A percentile compares a stretch with the other conserved stretches of the same genome.
phyloP scores from a whole-genome alignment of 148 eudicot species.

The Rhododendron mucronatum region DNA sequence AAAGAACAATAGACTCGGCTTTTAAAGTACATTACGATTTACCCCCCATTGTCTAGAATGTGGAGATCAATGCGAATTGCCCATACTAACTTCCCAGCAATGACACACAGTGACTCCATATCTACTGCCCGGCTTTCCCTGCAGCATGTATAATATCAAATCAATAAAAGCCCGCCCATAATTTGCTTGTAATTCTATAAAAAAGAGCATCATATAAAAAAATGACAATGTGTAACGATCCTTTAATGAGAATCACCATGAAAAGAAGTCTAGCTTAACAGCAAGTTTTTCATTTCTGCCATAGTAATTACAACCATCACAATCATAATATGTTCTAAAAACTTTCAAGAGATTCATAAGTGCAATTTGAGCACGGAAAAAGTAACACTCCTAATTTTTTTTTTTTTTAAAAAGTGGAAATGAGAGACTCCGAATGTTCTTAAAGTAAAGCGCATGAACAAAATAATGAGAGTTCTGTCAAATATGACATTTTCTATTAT shows the following conservation, averaged over 20 bases:
- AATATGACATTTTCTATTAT: not conserved
- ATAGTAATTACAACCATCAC: not conserved
- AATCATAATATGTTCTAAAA: not conserved
- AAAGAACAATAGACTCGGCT: constrained; percentile 2
- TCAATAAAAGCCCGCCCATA: not conserved
- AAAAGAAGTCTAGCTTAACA: not conserved
- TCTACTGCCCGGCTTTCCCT: constrained; percentile 98
- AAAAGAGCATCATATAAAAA: not conserved
- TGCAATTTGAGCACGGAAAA: not conserved
- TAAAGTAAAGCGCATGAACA: constrained; percentile 1
- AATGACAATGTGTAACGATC: not conserved
- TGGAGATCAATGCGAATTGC: constrained; percentile 85
- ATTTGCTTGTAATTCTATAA: not conserved
- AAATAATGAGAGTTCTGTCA: not conserved
- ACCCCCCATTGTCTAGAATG: constrained; percentile 94
- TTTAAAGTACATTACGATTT: constrained; percentile 14
- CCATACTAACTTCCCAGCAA: constrained; percentile 86
- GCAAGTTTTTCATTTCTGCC: not conserved
- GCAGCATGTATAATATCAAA: constrained; percentile 21
- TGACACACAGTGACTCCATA: constrained; percentile 91
- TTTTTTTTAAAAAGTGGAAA: not conserved
- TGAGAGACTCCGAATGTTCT: not conserved
- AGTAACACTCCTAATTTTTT: too few relatives aligned
- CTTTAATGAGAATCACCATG: not conserved
- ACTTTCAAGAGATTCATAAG: not conserved